Evolutionary conservation across 169 alveolate genomes (phyloP).

Genomic region (Eimeria falciformis): DNA sequence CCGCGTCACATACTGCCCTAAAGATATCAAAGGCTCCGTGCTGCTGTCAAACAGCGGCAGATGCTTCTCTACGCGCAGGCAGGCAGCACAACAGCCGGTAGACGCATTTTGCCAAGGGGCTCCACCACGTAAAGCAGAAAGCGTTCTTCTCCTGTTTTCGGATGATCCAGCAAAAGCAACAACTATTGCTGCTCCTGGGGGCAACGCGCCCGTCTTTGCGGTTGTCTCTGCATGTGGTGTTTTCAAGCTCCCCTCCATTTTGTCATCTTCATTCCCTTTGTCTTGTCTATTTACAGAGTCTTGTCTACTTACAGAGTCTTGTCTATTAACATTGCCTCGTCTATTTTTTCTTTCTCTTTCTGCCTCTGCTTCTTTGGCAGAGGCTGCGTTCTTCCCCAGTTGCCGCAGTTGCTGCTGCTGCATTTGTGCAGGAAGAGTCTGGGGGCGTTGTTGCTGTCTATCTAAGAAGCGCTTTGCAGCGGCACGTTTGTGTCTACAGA

Average conservation of each 20-base stretch:
- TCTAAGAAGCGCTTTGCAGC: conserved; percentile 55
- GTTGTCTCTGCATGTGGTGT: neutral
- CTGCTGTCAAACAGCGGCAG: conserved; percentile 56
- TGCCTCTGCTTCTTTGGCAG: conserved; percentile 65
- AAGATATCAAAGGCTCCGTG: conserved; percentile 48
- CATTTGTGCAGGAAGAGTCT: neutral
- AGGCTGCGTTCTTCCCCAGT: neutral
- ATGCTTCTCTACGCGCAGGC: conserved; percentile 29
- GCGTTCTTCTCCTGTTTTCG: neutral
- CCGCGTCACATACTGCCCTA: conserved; percentile 55
- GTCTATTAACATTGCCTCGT: too few species aligned
- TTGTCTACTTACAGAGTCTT: too few species aligned
- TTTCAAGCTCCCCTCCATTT: neutral
- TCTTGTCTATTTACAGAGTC: too few species aligned
- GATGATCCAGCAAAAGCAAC: neutral
- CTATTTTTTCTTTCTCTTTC: neutral
- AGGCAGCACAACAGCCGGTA: conserved; percentile 27
- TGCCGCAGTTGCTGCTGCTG: conserved; percentile 14
- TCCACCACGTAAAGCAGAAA: neutral
- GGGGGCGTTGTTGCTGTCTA: conserved; percentile 5
- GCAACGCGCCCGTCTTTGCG: conserved; percentile 44
- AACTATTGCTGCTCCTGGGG: conserved; percentile 11
- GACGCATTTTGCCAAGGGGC: neutral
- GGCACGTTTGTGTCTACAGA: conserved; percentile 43
- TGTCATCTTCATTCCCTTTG: too few species aligned